These are phyloP conservation scores for Coemansia sp. DNA, from an alignment of 192 early-diverging fungal genomes.

Conservation along the genomic window DNA sequence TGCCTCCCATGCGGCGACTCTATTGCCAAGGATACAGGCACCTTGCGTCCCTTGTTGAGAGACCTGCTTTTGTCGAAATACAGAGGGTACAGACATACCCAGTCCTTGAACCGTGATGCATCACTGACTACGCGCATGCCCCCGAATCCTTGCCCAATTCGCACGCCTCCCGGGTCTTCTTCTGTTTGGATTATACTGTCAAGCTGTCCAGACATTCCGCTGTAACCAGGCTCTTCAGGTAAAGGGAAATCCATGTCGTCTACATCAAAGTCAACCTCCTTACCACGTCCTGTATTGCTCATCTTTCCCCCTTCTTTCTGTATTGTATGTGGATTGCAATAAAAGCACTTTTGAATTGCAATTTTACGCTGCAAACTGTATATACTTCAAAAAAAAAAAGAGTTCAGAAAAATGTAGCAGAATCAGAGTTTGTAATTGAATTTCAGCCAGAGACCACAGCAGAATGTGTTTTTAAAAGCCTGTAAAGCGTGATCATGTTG, in stretches of 20 bases:
- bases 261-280: constrained; percentile 34
- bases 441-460: too few species aligned
- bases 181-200: background rate
- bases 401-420: too few species aligned
- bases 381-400: too few species aligned
- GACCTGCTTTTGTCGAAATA: constrained; percentile 69
- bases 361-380: too few species aligned
- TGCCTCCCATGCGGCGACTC: constrained; percentile 64
- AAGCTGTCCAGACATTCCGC: too few species aligned
- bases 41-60: constrained; percentile 61
- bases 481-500: too few species aligned
- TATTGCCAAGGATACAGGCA: constrained; percentile 55
- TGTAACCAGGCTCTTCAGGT: constrained; percentile 21
- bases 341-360: too few species aligned
- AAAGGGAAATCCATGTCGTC: constrained; percentile 58
- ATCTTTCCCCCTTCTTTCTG: background rate
- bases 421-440: too few species aligned
- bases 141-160: constrained; percentile 23
- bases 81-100: constrained; percentile 72
- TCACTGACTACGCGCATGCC: constrained; percentile 27
- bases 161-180: constrained; percentile 8
- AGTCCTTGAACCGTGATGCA: constrained; percentile 42
- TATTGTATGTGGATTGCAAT: background rate
- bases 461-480: too few species aligned
- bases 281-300: constrained; percentile 7